Conservation (phyloP, 164 flowering plant genomes). For the Aristolochia contorta region DNA sequence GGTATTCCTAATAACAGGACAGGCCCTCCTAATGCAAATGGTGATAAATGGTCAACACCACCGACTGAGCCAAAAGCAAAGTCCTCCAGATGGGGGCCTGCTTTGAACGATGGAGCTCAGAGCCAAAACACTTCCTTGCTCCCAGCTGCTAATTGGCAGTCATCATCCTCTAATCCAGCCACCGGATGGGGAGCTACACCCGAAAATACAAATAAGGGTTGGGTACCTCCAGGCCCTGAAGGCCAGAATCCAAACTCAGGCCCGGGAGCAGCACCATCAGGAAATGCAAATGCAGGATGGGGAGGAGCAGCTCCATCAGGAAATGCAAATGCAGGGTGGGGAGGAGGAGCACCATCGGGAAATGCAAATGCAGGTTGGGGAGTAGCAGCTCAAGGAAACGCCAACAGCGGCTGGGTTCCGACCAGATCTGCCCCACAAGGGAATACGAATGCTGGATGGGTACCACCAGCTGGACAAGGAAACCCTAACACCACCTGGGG, state of each 20-base stretch:
- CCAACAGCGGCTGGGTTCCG: slow-evolving; percentile 1
- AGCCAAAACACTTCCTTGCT: slow-evolving; percentile 6
- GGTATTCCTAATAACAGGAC: neutral
- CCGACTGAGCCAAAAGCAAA: neutral
- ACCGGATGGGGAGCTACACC: slow-evolving; percentile 10
- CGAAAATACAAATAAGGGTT: slow-evolving; percentile 17
- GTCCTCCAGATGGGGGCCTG: slow-evolving; percentile 10
- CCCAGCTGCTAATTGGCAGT: slow-evolving; percentile 7
- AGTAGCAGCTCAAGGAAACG: slow-evolving; percentile 7
- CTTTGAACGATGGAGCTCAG: neutral
- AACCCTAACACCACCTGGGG: slow-evolving; percentile 11
- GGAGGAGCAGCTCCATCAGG: slow-evolving; percentile 19
- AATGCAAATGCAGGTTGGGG: slow-evolving; percentile 22
- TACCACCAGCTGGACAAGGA: slow-evolving; percentile 7
- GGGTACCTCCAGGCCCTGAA: slow-evolving; percentile 24
- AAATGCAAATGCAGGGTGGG: slow-evolving; percentile 11
- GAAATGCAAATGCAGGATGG: slow-evolving; percentile 13
- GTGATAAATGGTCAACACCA: neutral
- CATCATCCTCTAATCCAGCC: slow-evolving; percentile 1
- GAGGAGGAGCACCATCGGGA: slow-evolving; percentile 19
- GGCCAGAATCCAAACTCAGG: slow-evolving; percentile 36
- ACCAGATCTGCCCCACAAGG: slow-evolving; percentile 21
- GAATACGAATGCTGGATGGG: slow-evolving; percentile 8
- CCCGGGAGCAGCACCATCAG: slow-evolving; percentile 28
- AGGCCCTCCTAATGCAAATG: neutral